Conservation (phyloP, 495 filamentous ascomycete species). For the Hypoxylon intermedium region DNA sequence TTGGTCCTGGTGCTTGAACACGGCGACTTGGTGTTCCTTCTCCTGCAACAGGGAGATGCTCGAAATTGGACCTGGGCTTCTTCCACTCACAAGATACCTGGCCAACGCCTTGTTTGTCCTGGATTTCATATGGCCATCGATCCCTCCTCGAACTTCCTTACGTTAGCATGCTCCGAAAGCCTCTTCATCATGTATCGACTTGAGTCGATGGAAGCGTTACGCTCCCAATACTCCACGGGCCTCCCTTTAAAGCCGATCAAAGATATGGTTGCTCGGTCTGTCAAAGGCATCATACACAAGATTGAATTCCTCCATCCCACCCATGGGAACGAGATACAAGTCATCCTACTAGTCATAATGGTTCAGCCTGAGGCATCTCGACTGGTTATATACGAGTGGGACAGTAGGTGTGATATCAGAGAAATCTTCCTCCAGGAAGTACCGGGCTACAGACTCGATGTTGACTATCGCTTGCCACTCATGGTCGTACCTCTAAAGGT, state of each 20-base stretch:
- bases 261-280: constrained; percentile 61
- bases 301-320: constrained; percentile 86
- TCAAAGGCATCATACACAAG: constrained; percentile 78
- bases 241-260: constrained; percentile 52
- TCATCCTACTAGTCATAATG: constrained; percentile 78
- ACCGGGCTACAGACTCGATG: constrained; percentile 59
- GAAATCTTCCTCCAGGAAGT: constrained; percentile 49
- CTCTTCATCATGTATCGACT: constrained; percentile 67
- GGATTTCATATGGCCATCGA: constrained; percentile 86
- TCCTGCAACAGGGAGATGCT: constrained; percentile 54
- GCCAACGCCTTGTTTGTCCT: constrained; percentile 54
- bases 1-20: constrained; percentile 74
- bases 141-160: constrained; percentile 64
- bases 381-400: constrained; percentile 80
- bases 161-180: constrained; percentile 51
- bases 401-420: constrained; percentile 50
- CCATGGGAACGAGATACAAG: constrained; percentile 65
- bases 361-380: constrained; percentile 65
- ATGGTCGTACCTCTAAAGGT: constrained; percentile 74
- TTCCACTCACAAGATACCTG: constrained; percentile 63
- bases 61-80: constrained; percentile 65
- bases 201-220: constrained; percentile 57
- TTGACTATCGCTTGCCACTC: constrained; percentile 67
- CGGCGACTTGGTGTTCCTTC: constrained; percentile 75
- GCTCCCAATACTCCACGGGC: constrained; percentile 44